phyloP scores from a whole-genome alignment of 805 yeast genomes.

The Lachancea dasiensis region DNA sequence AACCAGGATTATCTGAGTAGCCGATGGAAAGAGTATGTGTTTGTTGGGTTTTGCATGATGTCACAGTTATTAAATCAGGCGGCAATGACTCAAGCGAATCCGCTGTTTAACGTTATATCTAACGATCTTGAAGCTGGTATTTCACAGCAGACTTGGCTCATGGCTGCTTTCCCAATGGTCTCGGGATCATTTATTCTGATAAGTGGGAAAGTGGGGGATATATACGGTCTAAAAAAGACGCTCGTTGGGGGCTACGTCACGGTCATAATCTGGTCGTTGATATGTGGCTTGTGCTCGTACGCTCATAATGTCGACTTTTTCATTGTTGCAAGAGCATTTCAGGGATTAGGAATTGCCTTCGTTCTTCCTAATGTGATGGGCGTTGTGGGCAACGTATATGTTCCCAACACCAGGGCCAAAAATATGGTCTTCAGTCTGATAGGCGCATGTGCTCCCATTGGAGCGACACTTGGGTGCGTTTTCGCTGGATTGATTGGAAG shows the following conservation, averaged over 20 bases:
- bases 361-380: constrained; percentile 57
- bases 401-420: constrained; percentile 39
- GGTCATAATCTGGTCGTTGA: constrained; percentile 50
- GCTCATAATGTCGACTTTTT: constrained; percentile 45
- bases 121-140: constrained; percentile 29
- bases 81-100: constrained; percentile 35
- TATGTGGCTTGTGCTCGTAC: constrained; percentile 54
- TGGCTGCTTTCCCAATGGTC: constrained; percentile 65
- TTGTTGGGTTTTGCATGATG: constrained; percentile 28
- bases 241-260: constrained; percentile 51
- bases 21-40: constrained; percentile 22
- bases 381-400: constrained; percentile 41
- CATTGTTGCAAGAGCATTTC: constrained; percentile 49
- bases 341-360: constrained; percentile 58
- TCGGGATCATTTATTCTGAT: constrained; percentile 67
- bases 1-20: constrained; percentile 18
- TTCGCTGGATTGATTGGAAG: constrained; percentile 43
- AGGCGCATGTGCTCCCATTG: constrained; percentile 58
- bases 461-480: constrained; percentile 49
- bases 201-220: constrained; percentile 67
- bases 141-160: constrained; percentile 50
- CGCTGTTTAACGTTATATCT: constrained; percentile 34
- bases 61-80: constrained; percentile 39
- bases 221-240: constrained; percentile 56
- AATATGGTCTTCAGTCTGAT: constrained; percentile 48